Base-by-base conservation (phyloP, 257 asterid genomes). In the Apocynum venetum region DNA sequence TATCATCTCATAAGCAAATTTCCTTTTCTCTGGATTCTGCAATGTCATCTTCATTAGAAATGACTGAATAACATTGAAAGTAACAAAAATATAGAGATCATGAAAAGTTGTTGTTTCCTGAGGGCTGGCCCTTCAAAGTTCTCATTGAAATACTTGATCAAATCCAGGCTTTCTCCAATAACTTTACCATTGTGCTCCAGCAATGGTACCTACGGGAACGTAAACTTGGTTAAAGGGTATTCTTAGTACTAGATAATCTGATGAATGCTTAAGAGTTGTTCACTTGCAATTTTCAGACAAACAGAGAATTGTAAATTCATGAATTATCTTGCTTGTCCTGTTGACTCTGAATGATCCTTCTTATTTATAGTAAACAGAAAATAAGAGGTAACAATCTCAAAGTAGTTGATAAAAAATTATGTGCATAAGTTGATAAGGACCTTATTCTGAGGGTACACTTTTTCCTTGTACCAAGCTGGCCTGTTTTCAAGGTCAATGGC, bases 381-480 rank as follows among this genome's bases (percentile, higher is more conserved):
- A 25, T 25, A 25, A 25, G 31, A 25, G 31, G 31, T 25, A 25
- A 25, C 31, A 25, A 25, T 25, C 31, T 25, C 31, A 25, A 25
- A 25, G 31, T 25, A 25, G 31, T 25, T 25, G 31, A 25, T 25
- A 25, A 25, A 25, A 25, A 25, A 25, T 25, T 25, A 25, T 25
- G 31, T 25, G 31, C 31, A 25, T 25, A 25, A 25, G 31, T 25
- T 25, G 31, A 25, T 10, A 70, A 36, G 48, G 19, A 90, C 93
- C 95, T 87, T 87, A 82, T 90, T 90, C 68, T 77, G 84, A 43
- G 96, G 81, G 70, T 84, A 88, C 36, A 88, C 76, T 81, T 83
- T 87, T 79, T 90, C 93, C 86, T 90, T 88, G 77, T 82, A 85
- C 96, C 93, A 90, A 83, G 74, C 77, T 48, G 96, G 96, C 77